Percentiles rank a stretch among this genome's conserved stretches.
These are phyloP conservation scores for Trametes coccinea DNA, from an alignment of 768 basidiomycete genomes.

Conservation along the genomic window DNA sequence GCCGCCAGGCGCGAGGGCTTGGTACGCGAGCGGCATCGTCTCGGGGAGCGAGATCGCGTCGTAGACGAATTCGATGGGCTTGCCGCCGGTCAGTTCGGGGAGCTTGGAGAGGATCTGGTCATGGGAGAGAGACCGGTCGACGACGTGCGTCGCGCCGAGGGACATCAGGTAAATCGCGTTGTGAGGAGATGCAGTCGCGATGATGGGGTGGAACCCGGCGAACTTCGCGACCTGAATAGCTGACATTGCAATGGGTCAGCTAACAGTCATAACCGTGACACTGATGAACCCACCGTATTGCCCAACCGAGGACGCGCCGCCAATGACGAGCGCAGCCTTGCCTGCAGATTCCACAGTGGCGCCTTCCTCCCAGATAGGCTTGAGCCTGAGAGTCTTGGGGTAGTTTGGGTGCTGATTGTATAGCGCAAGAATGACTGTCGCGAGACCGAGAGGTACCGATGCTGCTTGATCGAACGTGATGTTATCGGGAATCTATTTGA, in stretches of 20 bases:
- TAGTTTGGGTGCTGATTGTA: constrained; percentile 24
- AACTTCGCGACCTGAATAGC: constrained; percentile 30
- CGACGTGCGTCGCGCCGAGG: constrained; percentile 29
- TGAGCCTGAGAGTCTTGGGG: constrained; percentile 6
- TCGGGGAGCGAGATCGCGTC: constrained; percentile 25
- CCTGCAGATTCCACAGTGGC: constrained; percentile 9
- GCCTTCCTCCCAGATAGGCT: constrained; percentile 17
- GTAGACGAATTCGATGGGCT: constrained; percentile 26
- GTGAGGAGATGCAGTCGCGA: constrained; percentile 27
- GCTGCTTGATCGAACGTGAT: constrained; percentile 34
- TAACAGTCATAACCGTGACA: neutral
- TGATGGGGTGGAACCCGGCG: neutral
- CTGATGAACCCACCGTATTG: constrained; percentile 29
- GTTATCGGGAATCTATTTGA: constrained; percentile 29
- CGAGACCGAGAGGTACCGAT: constrained; percentile 32
- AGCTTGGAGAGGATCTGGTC: constrained; percentile 12
- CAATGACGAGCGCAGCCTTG: constrained; percentile 30
- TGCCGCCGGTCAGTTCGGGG: constrained; percentile 16
- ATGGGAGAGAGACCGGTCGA: constrained; percentile 24
- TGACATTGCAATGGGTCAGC: neutral
- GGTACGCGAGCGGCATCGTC: constrained; percentile 26
- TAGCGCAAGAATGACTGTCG: constrained; percentile 33
- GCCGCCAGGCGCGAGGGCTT: constrained; percentile 29
- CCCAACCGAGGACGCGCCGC: constrained; percentile 33
- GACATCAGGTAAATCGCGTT: constrained; percentile 21